Evolutionary conservation across 2,329 filamentous ascomycete species (phyloP).

Genomic region (Cladosporium sp.): DNA sequence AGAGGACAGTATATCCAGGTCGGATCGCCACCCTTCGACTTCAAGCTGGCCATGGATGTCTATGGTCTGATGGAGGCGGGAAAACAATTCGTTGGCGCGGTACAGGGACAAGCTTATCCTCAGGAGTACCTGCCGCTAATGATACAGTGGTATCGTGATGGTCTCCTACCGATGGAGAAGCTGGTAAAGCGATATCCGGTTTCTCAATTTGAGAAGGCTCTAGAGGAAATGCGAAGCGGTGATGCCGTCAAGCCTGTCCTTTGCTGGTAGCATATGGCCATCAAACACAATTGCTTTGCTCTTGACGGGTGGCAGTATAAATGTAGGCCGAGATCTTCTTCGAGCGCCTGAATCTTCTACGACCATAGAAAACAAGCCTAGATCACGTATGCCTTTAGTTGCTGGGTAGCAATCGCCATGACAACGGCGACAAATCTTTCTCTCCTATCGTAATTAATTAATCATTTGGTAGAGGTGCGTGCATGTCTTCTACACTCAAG

Average conservation of each 20-base stretch:
- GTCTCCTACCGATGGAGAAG: conserved; percentile 42
- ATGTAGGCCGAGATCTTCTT: too few relatives aligned
- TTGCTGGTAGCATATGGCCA: conserved; percentile 26
- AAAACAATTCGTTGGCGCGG: conserved; percentile 44
- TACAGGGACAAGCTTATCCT: conserved; percentile 41
- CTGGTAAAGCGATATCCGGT: conserved; percentile 40
- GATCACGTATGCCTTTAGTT: too few relatives aligned
- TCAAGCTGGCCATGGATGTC: conserved; percentile 37
- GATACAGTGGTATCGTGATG: conserved; percentile 44
- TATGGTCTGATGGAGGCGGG: conserved; percentile 43
- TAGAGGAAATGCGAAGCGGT: conserved; percentile 39
- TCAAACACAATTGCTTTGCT: too few relatives aligned
- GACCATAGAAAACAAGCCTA: too few relatives aligned
- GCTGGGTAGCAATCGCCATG: too few relatives aligned
- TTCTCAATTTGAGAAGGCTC: conserved; percentile 34
- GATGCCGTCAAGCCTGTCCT: conserved; percentile 37
- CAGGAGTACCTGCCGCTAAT: conserved; percentile 40
- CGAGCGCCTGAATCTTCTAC: too few relatives aligned
- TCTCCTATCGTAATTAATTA: too few relatives aligned
- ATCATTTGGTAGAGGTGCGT: too few relatives aligned
- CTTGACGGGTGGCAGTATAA: too few relatives aligned
- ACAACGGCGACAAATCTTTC: too few relatives aligned
- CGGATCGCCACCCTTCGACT: conserved; percentile 40
- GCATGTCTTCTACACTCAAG: too few relatives aligned
- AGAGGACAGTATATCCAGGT: conserved; percentile 47